These are phyloP conservation scores for Cyberlindnera maritima DNA, from an alignment of 805 yeast genomes.

Conservation along the genomic window DNA sequence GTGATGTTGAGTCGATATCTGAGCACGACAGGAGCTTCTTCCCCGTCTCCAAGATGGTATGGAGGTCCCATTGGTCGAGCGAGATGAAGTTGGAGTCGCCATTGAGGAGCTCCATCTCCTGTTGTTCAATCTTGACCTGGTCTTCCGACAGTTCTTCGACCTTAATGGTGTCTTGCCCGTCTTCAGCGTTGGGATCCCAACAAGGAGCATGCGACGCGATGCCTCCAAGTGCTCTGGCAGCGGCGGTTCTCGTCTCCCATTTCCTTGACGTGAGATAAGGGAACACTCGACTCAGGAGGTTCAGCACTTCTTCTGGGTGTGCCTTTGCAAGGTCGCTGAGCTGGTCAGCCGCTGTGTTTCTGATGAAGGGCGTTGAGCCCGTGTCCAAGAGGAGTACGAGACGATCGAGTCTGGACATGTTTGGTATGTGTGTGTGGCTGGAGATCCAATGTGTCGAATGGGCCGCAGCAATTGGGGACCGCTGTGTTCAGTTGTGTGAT, in stretches of 20 bases:
- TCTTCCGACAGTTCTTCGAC: conserved; percentile 21
- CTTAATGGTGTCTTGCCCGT: conserved; percentile 20
- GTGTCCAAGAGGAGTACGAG: conserved; percentile 67
- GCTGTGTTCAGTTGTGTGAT: not conserved
- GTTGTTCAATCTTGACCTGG: conserved; percentile 20
- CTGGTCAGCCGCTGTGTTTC: conserved; percentile 97
- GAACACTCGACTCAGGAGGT: conserved; percentile 81
- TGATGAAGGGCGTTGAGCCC: conserved; percentile 89
- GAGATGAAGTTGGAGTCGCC: conserved; percentile 41
- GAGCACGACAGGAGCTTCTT: conserved; percentile 39
- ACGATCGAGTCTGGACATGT: conserved; percentile 41
- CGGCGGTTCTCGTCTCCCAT: conserved; percentile 96
- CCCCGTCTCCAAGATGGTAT: conserved; percentile 47
- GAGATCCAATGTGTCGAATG: not conserved
- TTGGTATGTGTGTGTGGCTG: not conserved
- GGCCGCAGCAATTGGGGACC: not conserved
- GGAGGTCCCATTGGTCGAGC: conserved; percentile 50
- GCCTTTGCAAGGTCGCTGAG: conserved; percentile 89
- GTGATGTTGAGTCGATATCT: conserved; percentile 28
- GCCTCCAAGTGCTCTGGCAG: conserved; percentile 94
- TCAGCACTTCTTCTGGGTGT: conserved; percentile 90
- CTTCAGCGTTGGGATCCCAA: conserved; percentile 74
- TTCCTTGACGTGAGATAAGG: conserved; percentile 79
- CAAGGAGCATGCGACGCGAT: conserved; percentile 71
- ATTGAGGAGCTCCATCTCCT: conserved; percentile 25